Base-by-base conservation (phyloP, 306 rosid species). In the Trichosanthes truncata region DNA sequence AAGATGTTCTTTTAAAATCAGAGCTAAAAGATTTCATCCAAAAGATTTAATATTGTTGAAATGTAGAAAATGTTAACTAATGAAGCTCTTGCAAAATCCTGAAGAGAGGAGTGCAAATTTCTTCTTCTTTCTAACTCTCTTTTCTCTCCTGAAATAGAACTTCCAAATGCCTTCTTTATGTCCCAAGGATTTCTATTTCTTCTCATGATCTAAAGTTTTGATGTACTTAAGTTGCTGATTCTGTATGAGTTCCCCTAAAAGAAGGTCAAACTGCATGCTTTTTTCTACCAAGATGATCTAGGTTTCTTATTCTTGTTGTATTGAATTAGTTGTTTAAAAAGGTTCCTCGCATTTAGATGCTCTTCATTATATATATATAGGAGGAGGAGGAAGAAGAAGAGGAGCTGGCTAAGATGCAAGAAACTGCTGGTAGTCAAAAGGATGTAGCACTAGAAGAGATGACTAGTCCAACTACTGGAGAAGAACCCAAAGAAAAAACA, bases 361-460 rank as follows among this genome's bases (percentile, higher is more conserved):
- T 74, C 61, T 29, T 74, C 43, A 49, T 74, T 29, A 18, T 29
- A 49, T 78, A 53, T 63, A 51, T 86, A 52, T 71, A 94, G 98
- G 92, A 89, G 89, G 99, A 95, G 87, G 93, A 94, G 80, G 92
- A 89, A 81, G 89, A 88, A 78, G 92, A 84, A 57, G 95, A 79
- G 82, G 97, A 87, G 87, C 88, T 85, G 82, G 89, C 93, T 75
- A 91, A 87, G 80, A 73, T 66, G 81, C 84, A 83, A 84, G 97
- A 89, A 82, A 75, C 67, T 56, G 84, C 82, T 38, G 86, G 86
- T 81, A 77, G 80, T 81, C 81, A 84, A 77, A 94, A 86, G 36
- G 97, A 92, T 81, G 84, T 85, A 87, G 93, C 97, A 31, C 73
- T 91, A 84, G 88, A 89, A 68, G 98, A 95, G 88, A 95, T 87